A percentile compares a stretch with the other conserved stretches of the same genome.
These are phyloP conservation scores for Thelonectria rubi DNA, from an alignment of 2,329 filamentous ascomycete species.

Conservation along the genomic window DNA sequence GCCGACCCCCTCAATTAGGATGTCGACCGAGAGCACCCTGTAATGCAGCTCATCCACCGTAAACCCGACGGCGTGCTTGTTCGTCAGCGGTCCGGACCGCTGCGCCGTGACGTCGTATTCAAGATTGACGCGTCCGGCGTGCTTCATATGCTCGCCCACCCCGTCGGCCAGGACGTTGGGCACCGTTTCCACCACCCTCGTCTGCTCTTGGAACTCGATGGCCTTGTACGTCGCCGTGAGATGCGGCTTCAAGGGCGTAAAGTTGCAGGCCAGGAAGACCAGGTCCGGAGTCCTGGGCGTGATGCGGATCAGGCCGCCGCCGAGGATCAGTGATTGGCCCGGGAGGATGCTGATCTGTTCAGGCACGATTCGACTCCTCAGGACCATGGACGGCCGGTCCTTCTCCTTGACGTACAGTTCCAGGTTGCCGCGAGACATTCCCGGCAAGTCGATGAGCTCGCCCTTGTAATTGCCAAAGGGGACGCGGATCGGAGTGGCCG, in stretches of 20 bases:
- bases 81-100: conserved; percentile 77
- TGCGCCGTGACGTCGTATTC: conserved; percentile 84
- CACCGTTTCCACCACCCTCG: conserved; percentile 64
- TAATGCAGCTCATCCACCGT: conserved; percentile 79
- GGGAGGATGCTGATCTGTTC: conserved; percentile 77
- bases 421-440: conserved; percentile 78
- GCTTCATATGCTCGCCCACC: conserved; percentile 65
- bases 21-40: conserved; percentile 79
- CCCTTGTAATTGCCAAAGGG: conserved; percentile 87
- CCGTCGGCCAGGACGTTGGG: conserved; percentile 70
- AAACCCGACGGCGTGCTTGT: conserved; percentile 67
- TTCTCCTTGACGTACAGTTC: conserved; percentile 75
- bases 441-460: conserved; percentile 92
- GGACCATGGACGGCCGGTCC: conserved; percentile 74
- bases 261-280: conserved; percentile 83
- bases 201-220: conserved; percentile 73
- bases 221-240: conserved; percentile 84
- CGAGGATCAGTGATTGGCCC: conserved; percentile 82
- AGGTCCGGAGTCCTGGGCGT: conserved; percentile 72
- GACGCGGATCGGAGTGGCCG: conserved; percentile 91
- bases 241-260: conserved; percentile 81
- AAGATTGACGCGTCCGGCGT: conserved; percentile 79
- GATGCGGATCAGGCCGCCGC: conserved; percentile 82
- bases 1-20: conserved; percentile 90
- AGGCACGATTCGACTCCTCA: conserved; percentile 79